A percentile compares a stretch with the other conserved stretches of the same genome.
Evolutionary conservation across 2,329 filamentous ascomycete species (phyloP).

Genomic region (Neoarthrinium moseri): DNA sequence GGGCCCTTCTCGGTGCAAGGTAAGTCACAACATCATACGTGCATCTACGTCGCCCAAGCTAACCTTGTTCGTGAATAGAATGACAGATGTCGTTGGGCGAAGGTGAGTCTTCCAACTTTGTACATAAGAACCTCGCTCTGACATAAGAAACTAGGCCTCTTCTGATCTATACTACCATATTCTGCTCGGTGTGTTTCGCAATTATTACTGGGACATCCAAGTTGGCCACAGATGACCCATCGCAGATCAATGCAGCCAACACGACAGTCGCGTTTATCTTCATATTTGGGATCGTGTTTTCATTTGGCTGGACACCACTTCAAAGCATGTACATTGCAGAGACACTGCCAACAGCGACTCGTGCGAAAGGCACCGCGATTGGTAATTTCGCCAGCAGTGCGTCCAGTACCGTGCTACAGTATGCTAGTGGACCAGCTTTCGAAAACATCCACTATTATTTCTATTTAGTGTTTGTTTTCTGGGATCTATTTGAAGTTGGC

Average conservation of each 20-base stretch:
- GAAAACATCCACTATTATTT: slow-evolving; percentile 34
- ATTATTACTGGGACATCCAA: slow-evolving; percentile 49
- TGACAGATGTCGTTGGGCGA: slow-evolving; percentile 58
- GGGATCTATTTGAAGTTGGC: slow-evolving; percentile 31
- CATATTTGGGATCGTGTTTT: slow-evolving; percentile 51
- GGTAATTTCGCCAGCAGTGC: slow-evolving; percentile 39
- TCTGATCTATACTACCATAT: slow-evolving; percentile 44
- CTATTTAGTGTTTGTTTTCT: slow-evolving; percentile 35
- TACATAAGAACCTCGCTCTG: not conserved
- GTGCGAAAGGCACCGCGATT: slow-evolving; percentile 43
- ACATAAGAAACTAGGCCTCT: slow-evolving; percentile 38
- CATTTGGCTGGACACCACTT: slow-evolving; percentile 49
- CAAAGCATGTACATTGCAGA: slow-evolving; percentile 50
- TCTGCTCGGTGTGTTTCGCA: slow-evolving; percentile 45
- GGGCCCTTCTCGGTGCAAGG: slow-evolving; percentile 52
- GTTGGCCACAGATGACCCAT: slow-evolving; percentile 33
- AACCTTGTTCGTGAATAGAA: too few relatives aligned
- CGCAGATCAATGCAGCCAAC: slow-evolving; percentile 36
- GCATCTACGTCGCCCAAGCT: too few relatives aligned
- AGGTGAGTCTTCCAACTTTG: not conserved
- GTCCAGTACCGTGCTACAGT: slow-evolving; percentile 40
- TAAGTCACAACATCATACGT: too few relatives aligned
- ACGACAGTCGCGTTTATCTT: slow-evolving; percentile 50
- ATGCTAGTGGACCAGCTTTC: slow-evolving; percentile 41
- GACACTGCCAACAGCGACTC: slow-evolving; percentile 40